phyloP scores from a whole-genome alignment of 2,329 filamentous ascomycete genomes.

The Aspergillus quadricinctus region DNA sequence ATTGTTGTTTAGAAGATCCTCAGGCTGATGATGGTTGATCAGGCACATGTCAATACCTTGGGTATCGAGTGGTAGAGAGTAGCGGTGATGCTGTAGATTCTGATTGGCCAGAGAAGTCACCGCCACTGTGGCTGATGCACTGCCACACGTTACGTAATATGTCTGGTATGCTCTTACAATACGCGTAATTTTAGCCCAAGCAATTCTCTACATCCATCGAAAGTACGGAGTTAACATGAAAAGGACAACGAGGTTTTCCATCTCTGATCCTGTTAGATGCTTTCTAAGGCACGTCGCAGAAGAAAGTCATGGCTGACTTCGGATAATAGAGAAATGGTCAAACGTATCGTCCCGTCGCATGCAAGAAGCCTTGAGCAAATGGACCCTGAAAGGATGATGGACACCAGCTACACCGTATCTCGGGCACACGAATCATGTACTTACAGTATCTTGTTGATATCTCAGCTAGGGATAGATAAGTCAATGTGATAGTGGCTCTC shows the following conservation, averaged over 20 bases:
- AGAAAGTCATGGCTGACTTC: background rate
- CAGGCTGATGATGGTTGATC: background rate
- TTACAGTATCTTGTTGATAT: background rate
- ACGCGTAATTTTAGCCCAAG: background rate
- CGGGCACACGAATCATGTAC: background rate
- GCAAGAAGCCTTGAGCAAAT: background rate
- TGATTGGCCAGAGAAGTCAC: constrained; percentile 25
- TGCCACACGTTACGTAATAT: background rate
- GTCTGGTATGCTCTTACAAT: background rate
- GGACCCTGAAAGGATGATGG: background rate
- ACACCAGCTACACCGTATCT: background rate
- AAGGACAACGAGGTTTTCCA: background rate
- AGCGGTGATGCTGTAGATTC: constrained; percentile 23
- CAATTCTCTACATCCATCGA: background rate
- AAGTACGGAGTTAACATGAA: background rate
- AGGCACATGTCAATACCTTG: background rate
- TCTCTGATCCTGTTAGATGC: background rate
- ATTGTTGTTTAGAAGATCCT: background rate
- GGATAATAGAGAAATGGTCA: too few relatives aligned
- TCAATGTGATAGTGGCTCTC: background rate
- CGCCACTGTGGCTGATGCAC: constrained; percentile 30
- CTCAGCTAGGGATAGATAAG: background rate
- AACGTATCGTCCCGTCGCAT: background rate
- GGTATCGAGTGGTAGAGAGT: constrained; percentile 13
- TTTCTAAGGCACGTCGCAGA: background rate